Percentiles rank a stretch among this genome's conserved stretches.
phyloP scores from a whole-genome alignment of 495 filamentous ascomycete species.

The Talaromyces trachyspermus region DNA sequence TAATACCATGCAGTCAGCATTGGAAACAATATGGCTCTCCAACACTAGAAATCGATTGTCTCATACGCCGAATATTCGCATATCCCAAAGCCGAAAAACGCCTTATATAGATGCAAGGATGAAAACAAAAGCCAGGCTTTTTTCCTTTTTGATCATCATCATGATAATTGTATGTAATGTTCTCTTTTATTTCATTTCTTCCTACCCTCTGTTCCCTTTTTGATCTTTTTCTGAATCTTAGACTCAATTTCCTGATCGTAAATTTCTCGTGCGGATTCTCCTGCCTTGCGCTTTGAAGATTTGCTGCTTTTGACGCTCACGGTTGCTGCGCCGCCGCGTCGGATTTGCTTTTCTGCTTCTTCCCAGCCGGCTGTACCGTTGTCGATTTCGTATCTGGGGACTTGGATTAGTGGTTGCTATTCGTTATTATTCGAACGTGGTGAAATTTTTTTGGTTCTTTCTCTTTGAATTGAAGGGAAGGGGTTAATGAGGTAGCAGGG shows the following conservation, averaged over 20 bases:
- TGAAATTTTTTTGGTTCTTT: conserved; percentile 5
- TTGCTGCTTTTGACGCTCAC: conserved; percentile 76
- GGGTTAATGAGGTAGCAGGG: too few relatives aligned
- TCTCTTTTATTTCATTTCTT: conserved; percentile 15
- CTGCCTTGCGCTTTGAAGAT: conserved; percentile 69
- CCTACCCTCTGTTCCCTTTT: conserved; percentile 46
- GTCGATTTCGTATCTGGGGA: conserved; percentile 69
- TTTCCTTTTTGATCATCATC: background rate
- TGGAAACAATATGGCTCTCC: too few relatives aligned
- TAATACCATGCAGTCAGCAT: too few relatives aligned
- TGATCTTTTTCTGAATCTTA: conserved; percentile 43
- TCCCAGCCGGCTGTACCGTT: conserved; percentile 67
- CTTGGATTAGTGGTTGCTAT: conserved; percentile 41
- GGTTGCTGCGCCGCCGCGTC: conserved; percentile 53
- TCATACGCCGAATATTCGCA: too few relatives aligned
- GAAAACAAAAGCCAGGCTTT: conserved; percentile 5
- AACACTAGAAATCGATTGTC: too few relatives aligned
- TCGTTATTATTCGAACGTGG: conserved; percentile 11
- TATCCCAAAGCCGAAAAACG: too few relatives aligned
- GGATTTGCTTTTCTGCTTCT: conserved; percentile 74
- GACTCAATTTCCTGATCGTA: conserved; percentile 41
- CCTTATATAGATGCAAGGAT: too few relatives aligned
- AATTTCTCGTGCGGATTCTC: conserved; percentile 50
- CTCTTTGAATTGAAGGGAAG: too few relatives aligned
- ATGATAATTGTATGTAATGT: background rate